Evolutionary conservation across 2,329 filamentous ascomycete species (phyloP).

Genomic region (Diplodia mutila): DNA sequence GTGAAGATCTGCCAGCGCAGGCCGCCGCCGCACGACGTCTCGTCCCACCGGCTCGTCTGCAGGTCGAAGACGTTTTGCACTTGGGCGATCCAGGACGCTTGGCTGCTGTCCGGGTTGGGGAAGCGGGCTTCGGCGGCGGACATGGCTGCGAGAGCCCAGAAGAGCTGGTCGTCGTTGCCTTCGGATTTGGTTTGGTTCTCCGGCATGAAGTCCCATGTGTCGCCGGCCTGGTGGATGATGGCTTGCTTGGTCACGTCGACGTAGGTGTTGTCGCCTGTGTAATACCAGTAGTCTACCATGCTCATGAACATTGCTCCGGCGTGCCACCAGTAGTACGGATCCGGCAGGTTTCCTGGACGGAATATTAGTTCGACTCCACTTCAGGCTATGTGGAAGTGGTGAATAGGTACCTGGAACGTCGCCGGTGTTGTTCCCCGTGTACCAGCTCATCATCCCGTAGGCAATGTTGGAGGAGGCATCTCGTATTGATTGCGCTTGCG

Average conservation of each 20-base stretch:
- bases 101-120: slow-evolving; percentile 42
- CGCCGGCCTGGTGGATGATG: slow-evolving; percentile 38
- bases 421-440: slow-evolving; percentile 60
- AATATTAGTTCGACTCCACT: not conserved
- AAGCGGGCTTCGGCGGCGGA: slow-evolving; percentile 58
- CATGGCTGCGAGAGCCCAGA: slow-evolving; percentile 62
- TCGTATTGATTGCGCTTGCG: slow-evolving; percentile 40
- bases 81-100: slow-evolving; percentile 50
- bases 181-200: slow-evolving; percentile 40
- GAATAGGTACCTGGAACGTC: slow-evolving; percentile 59
- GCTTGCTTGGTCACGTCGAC: slow-evolving; percentile 66
- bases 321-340: slow-evolving; percentile 69
- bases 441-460: slow-evolving; percentile 59
- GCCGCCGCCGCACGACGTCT: slow-evolving; percentile 37
- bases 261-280: slow-evolving; percentile 73
- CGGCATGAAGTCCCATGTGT: slow-evolving; percentile 34
- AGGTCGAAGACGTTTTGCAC: slow-evolving; percentile 47
- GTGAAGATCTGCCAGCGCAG: slow-evolving; percentile 43
- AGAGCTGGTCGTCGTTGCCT: slow-evolving; percentile 61
- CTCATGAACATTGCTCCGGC: slow-evolving; percentile 65
- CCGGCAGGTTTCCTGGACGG: slow-evolving; percentile 49
- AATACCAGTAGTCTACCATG: slow-evolving; percentile 83
- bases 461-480: slow-evolving; percentile 44
- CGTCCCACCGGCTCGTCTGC: slow-evolving; percentile 38
- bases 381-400: slow-evolving; percentile 33